Base-by-base conservation (phyloP, 1,284 basidiomycete species). In the Macrocystidia cucumis region DNA sequence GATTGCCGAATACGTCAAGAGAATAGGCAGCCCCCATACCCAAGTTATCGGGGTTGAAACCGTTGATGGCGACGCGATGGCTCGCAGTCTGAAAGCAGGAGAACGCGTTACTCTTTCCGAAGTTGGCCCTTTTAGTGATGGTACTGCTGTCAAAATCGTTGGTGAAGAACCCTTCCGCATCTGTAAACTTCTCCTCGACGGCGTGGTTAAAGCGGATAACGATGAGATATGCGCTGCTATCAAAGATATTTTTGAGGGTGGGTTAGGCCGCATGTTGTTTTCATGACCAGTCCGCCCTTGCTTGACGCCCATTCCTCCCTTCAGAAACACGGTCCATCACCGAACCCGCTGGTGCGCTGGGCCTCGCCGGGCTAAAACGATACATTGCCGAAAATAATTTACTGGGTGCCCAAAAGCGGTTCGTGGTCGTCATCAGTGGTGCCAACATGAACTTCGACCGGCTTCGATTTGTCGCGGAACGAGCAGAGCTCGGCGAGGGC, bases 401-500 rank as follows among this genome's bases (percentile, higher is more conserved):
- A 19, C 52, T 90, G 34, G 87, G 86, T 30, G 77, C 85, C 1
- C 74, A 85, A 38, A 92, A 91, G 61, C 80, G 77, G 41, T 97
- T 93, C 46, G 91, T 98, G 22, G 92, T 79, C 2, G 80, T 98
- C 35, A 69, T 98, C 43, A 92, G 87, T 45, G 96, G 96, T 19
- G 96, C 96, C 9, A 98, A 99, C 62, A 97, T 98, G 91, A 98
- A 99, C 65, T 98, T 99, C 60, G 88, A 91, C 46, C 76, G 96
- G 17, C 61, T 99, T 30, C 77, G 96, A 5, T 99, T 98, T 54
- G 95, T 99, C 16, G 87, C 96, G 9, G 96, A 99, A 55, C 90
- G 96, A 39, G 96, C 96, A 11, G 92, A 97, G 57, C 69, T 98
- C 21, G 96, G 96, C 47, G 96, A 98, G 60, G 83, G 93, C 22